Percentiles rank a stretch among this genome's conserved stretches.
phyloP scores from a whole-genome alignment of 257 asterid genomes.

The Galeopsis tetrahit region DNA sequence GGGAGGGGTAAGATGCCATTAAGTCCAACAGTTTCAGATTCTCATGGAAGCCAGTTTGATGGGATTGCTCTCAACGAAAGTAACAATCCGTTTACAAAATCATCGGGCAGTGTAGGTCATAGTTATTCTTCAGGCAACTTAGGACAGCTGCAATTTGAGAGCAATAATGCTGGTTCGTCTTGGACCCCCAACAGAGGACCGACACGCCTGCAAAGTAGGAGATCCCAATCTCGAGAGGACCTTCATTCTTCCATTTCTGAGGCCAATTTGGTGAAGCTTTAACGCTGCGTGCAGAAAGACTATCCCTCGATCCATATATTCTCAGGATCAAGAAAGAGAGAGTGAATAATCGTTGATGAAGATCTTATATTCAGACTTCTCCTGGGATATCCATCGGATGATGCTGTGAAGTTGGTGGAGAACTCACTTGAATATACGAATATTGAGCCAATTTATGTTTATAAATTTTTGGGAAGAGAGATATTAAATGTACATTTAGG shows the following conservation, averaged over 20 bases:
- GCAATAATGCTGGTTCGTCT: conserved; percentile 41
- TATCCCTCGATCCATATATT: neutral
- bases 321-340: conserved; percentile 11
- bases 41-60: conserved; percentile 48
- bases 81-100: conserved; percentile 51
- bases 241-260: conserved; percentile 74
- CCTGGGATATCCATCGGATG: neutral
- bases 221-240: conserved; percentile 96
- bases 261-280: conserved; percentile 54
- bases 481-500: conserved; percentile 5
- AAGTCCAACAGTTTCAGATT: conserved; percentile 62
- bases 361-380: neutral
- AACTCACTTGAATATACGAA: conserved; percentile 17
- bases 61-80: conserved; percentile 36
- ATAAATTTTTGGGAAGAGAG: neutral
- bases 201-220: conserved; percentile 80
- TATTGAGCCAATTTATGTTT: conserved; percentile 3
- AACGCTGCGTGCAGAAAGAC: conserved; percentile 17
- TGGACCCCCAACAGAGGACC: conserved; percentile 62
- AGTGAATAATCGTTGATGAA: neutral
- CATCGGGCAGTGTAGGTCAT: conserved; percentile 62
- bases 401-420: conserved; percentile 1
- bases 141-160: conserved; percentile 55
- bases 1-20: conserved; percentile 70
- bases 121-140: conserved; percentile 68